phyloP scores from a whole-genome alignment of 768 basidiomycete genomes.

The Leucocoprinus sp. region DNA sequence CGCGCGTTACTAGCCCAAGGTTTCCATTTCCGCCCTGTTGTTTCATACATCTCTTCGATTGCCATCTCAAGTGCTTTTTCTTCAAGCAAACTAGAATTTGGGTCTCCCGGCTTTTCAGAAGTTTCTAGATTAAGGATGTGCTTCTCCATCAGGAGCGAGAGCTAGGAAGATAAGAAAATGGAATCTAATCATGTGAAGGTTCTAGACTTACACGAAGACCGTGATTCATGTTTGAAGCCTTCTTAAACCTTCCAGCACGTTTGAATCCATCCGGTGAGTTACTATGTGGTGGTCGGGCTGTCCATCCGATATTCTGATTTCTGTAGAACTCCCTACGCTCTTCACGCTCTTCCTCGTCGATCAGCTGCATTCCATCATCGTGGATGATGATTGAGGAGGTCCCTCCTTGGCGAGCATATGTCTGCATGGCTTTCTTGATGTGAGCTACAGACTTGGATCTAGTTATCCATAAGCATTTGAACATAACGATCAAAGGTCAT shows the following conservation, averaged over 20 bases:
- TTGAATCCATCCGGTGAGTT: constrained; percentile 56
- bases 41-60: constrained; percentile 61
- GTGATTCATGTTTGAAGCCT: constrained; percentile 87
- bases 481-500: background rate
- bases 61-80: constrained; percentile 68
- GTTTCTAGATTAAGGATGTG: constrained; percentile 39
- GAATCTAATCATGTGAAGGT: background rate
- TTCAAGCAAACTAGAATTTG: constrained; percentile 44
- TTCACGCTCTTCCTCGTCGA: constrained; percentile 52
- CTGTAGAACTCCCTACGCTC: constrained; percentile 68
- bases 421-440: constrained; percentile 80
- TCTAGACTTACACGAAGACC: constrained; percentile 36
- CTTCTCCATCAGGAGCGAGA: constrained; percentile 58
- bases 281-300: constrained; percentile 71
- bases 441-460: constrained; percentile 72
- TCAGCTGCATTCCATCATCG: constrained; percentile 74
- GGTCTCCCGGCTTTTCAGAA: constrained; percentile 26
- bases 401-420: constrained; percentile 87
- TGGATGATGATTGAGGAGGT: constrained; percentile 73
- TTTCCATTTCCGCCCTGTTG: constrained; percentile 48
- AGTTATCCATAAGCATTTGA: constrained; percentile 3
- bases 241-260: constrained; percentile 86
- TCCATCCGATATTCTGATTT: constrained; percentile 74
- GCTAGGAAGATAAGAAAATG: constrained; percentile 21
- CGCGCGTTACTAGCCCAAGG: constrained; percentile 76